Evolutionary conservation across 331 rosid species (phyloP), one percentile per base, ranked within the genome.

Genomic region (Malus hybrid): DNA sequence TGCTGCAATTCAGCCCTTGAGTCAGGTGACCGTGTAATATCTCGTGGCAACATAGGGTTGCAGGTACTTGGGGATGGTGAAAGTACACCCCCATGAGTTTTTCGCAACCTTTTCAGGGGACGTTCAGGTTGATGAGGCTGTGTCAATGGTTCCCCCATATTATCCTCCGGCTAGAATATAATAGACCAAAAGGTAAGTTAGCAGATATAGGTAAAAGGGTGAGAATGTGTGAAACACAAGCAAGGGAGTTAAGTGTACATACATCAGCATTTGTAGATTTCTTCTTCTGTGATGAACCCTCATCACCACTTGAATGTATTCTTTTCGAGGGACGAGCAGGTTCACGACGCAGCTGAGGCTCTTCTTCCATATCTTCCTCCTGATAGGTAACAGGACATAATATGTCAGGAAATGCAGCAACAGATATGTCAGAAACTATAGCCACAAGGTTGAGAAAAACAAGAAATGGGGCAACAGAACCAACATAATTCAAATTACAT

Each of bases 81-180:
- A 74, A 77, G 80, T 62, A 75, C 87, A 82, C 50, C 68, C 34
- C 82, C 91, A 27, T 81, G 91, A 65, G 90, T 87, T 84, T 90
- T 82, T 60, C 96, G 90, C 76, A 88, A 67, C 93, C 96, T 88
- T 85, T 92, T 92, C 65, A 90, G 73, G 34, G 97, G 93, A 60
- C 90, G 90, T 64, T 77, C 76, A 10, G 81, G 77, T 80, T 85
- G 86, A 31, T 82, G 88, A 1, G 71, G 44, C 27, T 19, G 28
- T n/a, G 63, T 83, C 61, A 80, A 78, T 34, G 87, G 93, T 84
- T 87, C 95, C 55, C 79, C 87, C 70, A 80, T 11, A 52, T 75
- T 85, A 13, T 71, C 80, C 20, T 56, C 91, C 90, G 83, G 74
- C 27, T 77, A 73, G 39, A 24, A 24, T 24, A 80, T 64, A 80